Conservation (phyloP, 73 alveolate species). For the Durusdinium trenchii region DNA sequence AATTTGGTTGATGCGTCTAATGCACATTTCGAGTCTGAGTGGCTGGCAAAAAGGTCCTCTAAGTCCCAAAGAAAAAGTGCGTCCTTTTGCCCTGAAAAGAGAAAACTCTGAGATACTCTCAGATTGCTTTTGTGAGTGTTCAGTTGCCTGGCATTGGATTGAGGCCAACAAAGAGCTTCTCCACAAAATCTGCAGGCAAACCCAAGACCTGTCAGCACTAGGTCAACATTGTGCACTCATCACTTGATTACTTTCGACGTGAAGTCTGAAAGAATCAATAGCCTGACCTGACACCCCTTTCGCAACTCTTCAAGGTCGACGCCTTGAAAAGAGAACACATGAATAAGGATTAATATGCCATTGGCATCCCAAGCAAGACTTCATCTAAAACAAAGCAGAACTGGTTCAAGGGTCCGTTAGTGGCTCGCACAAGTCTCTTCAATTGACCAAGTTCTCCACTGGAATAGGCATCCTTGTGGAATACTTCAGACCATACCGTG, state of each 20-base stretch:
- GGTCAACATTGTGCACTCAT: not conserved
- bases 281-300: conserved; percentile 55
- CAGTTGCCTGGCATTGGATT: conserved; percentile 58
- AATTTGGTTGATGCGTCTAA: too few species aligned
- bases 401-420: not conserved
- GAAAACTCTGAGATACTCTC: not conserved
- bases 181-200: conserved; percentile 63
- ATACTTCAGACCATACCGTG: conserved; percentile 62
- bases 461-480: conserved; percentile 83
- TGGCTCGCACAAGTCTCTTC: not conserved
- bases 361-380: conserved; percentile 4
- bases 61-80: conserved; percentile 75
- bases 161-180: conserved; percentile 68
- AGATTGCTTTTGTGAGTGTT: not conserved
- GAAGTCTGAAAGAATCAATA: not conserved
- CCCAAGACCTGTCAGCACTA: conserved; percentile 21
- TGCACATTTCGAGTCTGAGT: not conserved
- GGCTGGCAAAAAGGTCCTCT: conserved; percentile 78
- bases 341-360: not conserved
- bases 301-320: conserved; percentile 31
- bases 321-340: not conserved
- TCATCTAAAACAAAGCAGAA: not conserved
- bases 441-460: not conserved
- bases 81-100: conserved; percentile 27
- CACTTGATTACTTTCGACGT: not conserved